A percentile compares a stretch with the other conserved stretches of the same genome.
phyloP scores from a whole-genome alignment of 306 rosid genomes.

The Astragalus glycyphyllos region DNA sequence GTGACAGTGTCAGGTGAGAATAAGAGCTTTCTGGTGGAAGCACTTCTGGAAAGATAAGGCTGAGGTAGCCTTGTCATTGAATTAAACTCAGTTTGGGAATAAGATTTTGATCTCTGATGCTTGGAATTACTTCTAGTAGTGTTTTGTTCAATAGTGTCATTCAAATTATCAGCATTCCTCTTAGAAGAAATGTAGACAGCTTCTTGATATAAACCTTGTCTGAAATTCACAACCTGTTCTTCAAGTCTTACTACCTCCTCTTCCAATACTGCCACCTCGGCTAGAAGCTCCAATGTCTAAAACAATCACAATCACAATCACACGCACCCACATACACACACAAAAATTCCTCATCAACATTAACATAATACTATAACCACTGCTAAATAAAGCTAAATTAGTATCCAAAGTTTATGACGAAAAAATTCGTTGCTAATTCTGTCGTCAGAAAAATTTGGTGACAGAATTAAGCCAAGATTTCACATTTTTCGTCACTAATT shows the following conservation, averaged over 20 bases:
- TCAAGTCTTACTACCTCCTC: slow-evolving; percentile 91
- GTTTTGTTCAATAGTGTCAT: slow-evolving; percentile 60
- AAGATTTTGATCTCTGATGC: slow-evolving; percentile 85
- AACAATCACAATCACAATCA: slow-evolving; percentile 31
- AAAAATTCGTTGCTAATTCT: no score
- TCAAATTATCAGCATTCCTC: slow-evolving; percentile 66
- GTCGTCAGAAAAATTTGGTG: no score
- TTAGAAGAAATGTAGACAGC: slow-evolving; percentile 78
- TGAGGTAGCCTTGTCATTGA: slow-evolving; percentile 53
- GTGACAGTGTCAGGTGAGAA: slow-evolving; percentile 50
- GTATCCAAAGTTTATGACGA: no score
- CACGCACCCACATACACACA: slow-evolving; percentile 22
- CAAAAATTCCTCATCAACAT: no score
- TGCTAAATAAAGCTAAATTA: no score
- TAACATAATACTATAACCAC: no score
- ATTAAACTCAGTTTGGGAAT: slow-evolving; percentile 76
- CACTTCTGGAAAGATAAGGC: slow-evolving; percentile 78
- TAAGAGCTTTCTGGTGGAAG: slow-evolving; percentile 76
- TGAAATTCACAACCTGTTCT: slow-evolving; percentile 91
- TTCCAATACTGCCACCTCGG: slow-evolving; percentile 96
- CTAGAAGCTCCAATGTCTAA: slow-evolving; percentile 91
- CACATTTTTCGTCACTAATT: no score
- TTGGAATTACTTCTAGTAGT: slow-evolving; percentile 59
- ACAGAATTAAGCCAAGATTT: no score
- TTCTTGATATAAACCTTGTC: slow-evolving; percentile 95